Evolutionary conservation across 2,329 filamentous ascomycete genomes (phyloP).

Genomic region (Curvularia hawaiiensis): DNA sequence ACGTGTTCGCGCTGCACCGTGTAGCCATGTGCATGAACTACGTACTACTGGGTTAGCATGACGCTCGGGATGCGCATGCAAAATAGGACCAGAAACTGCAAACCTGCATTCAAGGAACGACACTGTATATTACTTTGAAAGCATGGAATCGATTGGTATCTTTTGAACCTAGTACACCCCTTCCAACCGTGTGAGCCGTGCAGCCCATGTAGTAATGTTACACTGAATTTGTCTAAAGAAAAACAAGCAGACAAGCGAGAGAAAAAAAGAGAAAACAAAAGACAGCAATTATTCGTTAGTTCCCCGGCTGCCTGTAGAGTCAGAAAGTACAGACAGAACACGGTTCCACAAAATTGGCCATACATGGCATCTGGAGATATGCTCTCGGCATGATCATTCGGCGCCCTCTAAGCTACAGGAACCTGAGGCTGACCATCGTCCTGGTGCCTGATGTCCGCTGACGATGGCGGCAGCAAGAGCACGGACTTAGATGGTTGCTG

Average conservation of each 20-base stretch:
- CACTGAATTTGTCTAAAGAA: neutral
- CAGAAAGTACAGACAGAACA: neutral
- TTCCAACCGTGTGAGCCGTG: neutral
- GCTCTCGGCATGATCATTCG: neutral
- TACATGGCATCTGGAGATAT: neutral
- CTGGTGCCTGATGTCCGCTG: constrained; percentile 12
- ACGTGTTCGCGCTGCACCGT: neutral
- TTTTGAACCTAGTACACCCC: constrained; percentile 13
- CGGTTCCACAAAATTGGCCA: neutral
- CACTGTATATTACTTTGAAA: constrained; percentile 11
- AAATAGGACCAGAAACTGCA: neutral
- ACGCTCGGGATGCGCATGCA: neutral
- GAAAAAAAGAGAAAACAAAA: neutral
- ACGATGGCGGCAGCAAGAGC: constrained; percentile 2
- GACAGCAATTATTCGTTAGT: neutral
- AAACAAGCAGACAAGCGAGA: neutral
- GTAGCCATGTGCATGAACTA: neutral
- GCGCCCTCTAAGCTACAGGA: constrained; percentile 11
- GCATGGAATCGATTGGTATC: constrained; percentile 24
- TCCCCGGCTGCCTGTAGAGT: neutral
- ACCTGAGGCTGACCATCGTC: constrained; percentile 10
- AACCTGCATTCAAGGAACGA: constrained; percentile 3
- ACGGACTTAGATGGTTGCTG: constrained; percentile 1
- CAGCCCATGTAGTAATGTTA: constrained; percentile 5
- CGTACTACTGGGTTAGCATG: neutral